These are phyloP conservation scores for Candida dajiaensis DNA, from an alignment of 805 yeast genomes.

Conservation along the genomic window DNA sequence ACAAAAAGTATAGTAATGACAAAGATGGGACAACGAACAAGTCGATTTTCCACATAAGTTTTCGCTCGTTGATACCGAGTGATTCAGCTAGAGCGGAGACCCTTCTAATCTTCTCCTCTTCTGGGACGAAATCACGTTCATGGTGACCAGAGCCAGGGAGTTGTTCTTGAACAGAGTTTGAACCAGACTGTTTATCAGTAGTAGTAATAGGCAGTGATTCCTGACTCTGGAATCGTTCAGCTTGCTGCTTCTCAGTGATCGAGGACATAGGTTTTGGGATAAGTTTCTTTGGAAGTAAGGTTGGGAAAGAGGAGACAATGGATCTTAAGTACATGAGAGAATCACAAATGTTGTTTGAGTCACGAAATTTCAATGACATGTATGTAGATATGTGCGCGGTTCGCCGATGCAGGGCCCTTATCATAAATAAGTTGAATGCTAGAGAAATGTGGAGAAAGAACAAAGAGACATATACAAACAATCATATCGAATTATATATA, in stretches of 20 bases:
- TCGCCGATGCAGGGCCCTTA: background rate
- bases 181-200: background rate
- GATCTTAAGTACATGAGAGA: background rate
- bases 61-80: constrained; percentile 45
- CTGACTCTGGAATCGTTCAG: background rate
- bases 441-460: too few species aligned
- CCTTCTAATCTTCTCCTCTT: constrained; percentile 12
- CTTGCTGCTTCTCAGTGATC: background rate
- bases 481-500: too few species aligned
- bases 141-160: background rate
- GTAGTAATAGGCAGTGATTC: background rate
- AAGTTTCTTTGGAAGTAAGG: background rate
- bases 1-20: constrained; percentile 64
- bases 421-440: background rate
- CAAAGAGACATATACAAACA: too few species aligned
- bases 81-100: constrained; percentile 36
- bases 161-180: background rate
- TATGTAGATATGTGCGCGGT: background rate
- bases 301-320: background rate
- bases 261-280: background rate
- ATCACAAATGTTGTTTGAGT: background rate
- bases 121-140: constrained; percentile 14
- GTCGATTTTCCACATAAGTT: constrained; percentile 60
- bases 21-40: constrained; percentile 71
- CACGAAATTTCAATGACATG: background rate